Conservation (phyloP, 2,329 filamentous ascomycete species). For the Meredithiella fracta region DNA sequence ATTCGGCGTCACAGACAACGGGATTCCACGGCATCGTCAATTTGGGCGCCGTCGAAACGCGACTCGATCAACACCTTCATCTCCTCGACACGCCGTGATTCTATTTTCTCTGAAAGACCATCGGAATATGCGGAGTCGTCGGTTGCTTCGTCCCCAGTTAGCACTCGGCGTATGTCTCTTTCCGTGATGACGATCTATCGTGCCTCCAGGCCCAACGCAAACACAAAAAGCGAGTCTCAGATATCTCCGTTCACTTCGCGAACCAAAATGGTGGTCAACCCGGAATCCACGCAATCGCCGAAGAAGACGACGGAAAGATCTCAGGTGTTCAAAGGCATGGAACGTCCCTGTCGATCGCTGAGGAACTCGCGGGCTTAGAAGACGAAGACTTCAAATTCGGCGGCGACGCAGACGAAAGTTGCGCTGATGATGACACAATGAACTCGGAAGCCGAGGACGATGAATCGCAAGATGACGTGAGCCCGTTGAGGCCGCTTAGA, state of each 20-base stretch:
- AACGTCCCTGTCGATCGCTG: conserved; percentile 11
- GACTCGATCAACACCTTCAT: conserved; percentile 19
- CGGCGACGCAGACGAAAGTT: conserved; percentile 19
- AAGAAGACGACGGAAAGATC: conserved; percentile 22
- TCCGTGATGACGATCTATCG: conserved; percentile 12
- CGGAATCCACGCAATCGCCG: conserved; percentile 22
- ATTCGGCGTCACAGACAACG: conserved; percentile 26
- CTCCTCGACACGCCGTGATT: conserved; percentile 39
- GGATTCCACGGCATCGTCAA: conserved; percentile 33
- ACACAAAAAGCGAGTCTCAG: conserved; percentile 11
- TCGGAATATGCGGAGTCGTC: conserved; percentile 56
- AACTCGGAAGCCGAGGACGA: conserved; percentile 20
- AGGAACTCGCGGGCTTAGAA: conserved; percentile 14
- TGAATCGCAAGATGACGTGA: conserved; percentile 22
- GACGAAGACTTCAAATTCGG: conserved; percentile 13
- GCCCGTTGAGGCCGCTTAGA: conserved; percentile 33
- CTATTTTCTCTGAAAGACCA: conserved; percentile 41
- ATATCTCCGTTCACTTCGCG: conserved; percentile 12
- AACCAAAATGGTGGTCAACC: conserved; percentile 13
- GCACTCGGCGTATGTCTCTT: conserved; percentile 21
- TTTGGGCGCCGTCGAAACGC: conserved; percentile 7
- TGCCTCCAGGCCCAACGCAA: conserved; percentile 13
- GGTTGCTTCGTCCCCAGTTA: conserved; percentile 64
- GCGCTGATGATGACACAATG: conserved; percentile 22
- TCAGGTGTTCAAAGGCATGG: conserved; percentile 2